A percentile compares a stretch with the other conserved stretches of the same genome.
phyloP scores from a whole-genome alignment of 352 stramenopile species.

The Phytophthora brassicae region DNA sequence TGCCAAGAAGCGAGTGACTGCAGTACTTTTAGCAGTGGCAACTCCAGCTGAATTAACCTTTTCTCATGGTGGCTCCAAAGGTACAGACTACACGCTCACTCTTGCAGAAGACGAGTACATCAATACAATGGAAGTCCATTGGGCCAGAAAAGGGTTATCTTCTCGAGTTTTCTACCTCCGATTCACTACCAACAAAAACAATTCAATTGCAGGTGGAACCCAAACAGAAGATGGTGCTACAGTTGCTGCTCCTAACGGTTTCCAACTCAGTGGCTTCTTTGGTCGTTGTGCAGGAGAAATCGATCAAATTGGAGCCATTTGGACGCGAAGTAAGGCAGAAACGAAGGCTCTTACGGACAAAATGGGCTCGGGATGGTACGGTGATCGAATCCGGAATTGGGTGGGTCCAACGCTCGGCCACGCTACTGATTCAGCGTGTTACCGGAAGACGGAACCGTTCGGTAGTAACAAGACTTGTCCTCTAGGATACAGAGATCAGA shows the following conservation, averaged over 20 bases:
- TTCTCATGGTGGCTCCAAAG: constrained; percentile 26
- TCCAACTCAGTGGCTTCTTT: constrained; percentile 36
- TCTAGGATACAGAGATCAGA: constrained; percentile 23
- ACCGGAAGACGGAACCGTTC: constrained; percentile 25
- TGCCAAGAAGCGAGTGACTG: constrained; percentile 16
- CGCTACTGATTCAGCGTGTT: constrained; percentile 32
- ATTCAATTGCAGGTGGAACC: constrained; percentile 18
- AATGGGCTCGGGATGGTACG: constrained; percentile 30
- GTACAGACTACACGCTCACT: constrained; percentile 21
- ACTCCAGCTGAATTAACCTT: constrained; percentile 17
- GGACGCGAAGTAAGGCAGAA: constrained; percentile 24
- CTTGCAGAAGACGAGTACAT: constrained; percentile 29
- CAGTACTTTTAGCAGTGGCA: constrained; percentile 16
- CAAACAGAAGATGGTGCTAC: constrained; percentile 15
- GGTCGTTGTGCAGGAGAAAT: constrained; percentile 22
- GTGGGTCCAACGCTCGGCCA: constrained; percentile 27
- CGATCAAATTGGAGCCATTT: constrained; percentile 31
- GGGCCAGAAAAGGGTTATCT: constrained; percentile 10
- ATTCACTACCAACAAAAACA: constrained; percentile 24
- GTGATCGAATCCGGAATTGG: constrained; percentile 36
- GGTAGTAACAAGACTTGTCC: constrained; percentile 21
- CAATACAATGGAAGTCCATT: constrained; percentile 33
- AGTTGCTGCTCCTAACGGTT: constrained; percentile 23
- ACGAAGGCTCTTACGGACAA: constrained; percentile 23
- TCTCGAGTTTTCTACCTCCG: constrained; percentile 29